A percentile compares a stretch with the other conserved stretches of the same genome.
phyloP scores from a whole-genome alignment of 2,329 filamentous ascomycete genomes.

The Ophiosphaerella korrae region DNA sequence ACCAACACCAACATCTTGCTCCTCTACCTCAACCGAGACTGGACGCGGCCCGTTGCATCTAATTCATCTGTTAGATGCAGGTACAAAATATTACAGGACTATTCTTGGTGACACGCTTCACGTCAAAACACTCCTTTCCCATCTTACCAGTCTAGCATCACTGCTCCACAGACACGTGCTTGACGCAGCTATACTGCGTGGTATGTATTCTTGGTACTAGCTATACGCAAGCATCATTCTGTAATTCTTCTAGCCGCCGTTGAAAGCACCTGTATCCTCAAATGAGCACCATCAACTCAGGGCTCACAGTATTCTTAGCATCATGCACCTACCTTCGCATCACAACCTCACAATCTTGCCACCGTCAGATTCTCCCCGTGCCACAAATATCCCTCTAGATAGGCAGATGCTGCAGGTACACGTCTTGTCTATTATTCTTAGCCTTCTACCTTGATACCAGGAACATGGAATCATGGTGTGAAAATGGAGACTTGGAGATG shows the following conservation, averaged over 20 bases:
- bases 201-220: background rate
- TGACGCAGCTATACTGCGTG: background rate
- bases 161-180: background rate
- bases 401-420: constrained; percentile 13
- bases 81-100: constrained; percentile 13
- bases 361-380: background rate
- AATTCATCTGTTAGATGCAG: constrained; percentile 24
- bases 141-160: background rate
- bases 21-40: constrained; percentile 1
- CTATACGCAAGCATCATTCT: background rate
- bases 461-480: no score
- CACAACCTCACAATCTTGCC: no score
- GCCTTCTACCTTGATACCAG: background rate
- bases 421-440: constrained; percentile 20
- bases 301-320: background rate
- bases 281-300: background rate
- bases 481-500: background rate
- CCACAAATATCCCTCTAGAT: background rate
- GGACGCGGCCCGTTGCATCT: constrained; percentile 12
- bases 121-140: background rate
- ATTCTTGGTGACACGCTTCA: constrained; percentile 21
- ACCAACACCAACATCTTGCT: background rate
- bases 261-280: background rate
- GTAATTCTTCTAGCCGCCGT: background rate
- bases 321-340: background rate